These are phyloP conservation scores for Symbiodinium pilosum DNA, from an alignment of 73 alveolate genomes.

Conservation along the genomic window DNA sequence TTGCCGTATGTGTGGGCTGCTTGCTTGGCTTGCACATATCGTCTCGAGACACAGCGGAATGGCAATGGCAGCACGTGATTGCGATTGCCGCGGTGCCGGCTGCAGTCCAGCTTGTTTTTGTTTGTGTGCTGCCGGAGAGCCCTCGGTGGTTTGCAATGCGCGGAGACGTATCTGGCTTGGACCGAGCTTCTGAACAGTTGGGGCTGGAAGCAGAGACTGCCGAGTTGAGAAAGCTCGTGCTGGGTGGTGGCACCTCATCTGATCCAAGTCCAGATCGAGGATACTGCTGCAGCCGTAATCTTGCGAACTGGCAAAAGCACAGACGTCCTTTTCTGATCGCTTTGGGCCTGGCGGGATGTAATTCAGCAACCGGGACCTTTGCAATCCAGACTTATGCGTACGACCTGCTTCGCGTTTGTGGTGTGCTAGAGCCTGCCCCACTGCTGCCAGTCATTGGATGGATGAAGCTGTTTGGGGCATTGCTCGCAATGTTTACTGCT, in stretches of 20 bases:
- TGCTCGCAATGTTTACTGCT: constrained; percentile 40
- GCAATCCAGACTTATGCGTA: constrained; percentile 67
- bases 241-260: background rate
- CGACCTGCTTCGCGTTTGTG: constrained; percentile 46
- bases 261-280: background rate
- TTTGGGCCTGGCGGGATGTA: constrained; percentile 40
- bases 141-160: constrained; percentile 74
- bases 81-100: constrained; percentile 84
- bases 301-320: constrained; percentile 25
- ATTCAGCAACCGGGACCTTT: constrained; percentile 33
- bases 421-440: constrained; percentile 32
- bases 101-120: constrained; percentile 66
- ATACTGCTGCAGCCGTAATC: background rate
- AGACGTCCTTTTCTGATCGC: constrained; percentile 33
- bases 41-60: constrained; percentile 23
- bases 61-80: constrained; percentile 59
- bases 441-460: constrained; percentile 63
- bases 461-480: constrained; percentile 91
- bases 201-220: constrained; percentile 52
- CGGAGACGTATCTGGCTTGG: constrained; percentile 41
- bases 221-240: constrained; percentile 4
- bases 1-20: constrained; percentile 92
- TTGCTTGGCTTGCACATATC: constrained; percentile 58
- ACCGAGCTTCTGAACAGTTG: background rate
- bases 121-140: constrained; percentile 45